Conservation (phyloP, 805 yeast genomes). For the Teunomyces barrocoloradensis region DNA sequence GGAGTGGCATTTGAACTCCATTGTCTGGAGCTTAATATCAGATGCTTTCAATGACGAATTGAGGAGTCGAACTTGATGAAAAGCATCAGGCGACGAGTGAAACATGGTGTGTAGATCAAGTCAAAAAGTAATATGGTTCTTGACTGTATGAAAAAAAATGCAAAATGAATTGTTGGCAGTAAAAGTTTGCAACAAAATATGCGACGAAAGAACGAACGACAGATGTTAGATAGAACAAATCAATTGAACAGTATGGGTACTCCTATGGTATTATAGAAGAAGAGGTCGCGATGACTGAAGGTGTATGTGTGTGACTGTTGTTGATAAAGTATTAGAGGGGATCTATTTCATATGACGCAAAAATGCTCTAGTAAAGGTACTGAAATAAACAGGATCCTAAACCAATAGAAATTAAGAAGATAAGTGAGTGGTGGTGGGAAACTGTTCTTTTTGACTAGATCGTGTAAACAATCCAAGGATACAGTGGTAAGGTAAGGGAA, state of each 20-base stretch:
- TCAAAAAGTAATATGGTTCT: neutral
- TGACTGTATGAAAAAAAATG: neutral
- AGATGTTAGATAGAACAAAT: neutral
- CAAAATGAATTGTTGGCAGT: slow-evolving; percentile 1
- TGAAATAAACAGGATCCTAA: neutral
- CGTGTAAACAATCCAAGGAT: neutral
- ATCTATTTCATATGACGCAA: slow-evolving; percentile 1
- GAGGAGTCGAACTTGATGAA: slow-evolving; percentile 31
- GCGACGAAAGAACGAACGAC: neutral
- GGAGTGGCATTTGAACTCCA: slow-evolving; percentile 49
- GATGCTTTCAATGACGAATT: slow-evolving; percentile 36
- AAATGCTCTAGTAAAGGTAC: neutral
- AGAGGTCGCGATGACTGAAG: neutral
- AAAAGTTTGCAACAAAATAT: slow-evolving; percentile 3
- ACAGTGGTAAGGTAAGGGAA: neutral
- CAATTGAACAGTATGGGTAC: neutral
- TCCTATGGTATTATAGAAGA: neutral
- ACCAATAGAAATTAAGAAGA: neutral
- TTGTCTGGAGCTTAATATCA: slow-evolving; percentile 39
- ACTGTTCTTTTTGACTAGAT: neutral
- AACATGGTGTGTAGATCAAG: slow-evolving; percentile 6
- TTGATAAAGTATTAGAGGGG: neutral
- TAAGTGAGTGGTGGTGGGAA: neutral
- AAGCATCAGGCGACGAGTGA: slow-evolving; percentile 28
- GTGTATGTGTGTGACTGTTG: too few species aligned